Base-by-base conservation (phyloP, 768 basidiomycete genomes). In the Lactarius hengduanensis region DNA sequence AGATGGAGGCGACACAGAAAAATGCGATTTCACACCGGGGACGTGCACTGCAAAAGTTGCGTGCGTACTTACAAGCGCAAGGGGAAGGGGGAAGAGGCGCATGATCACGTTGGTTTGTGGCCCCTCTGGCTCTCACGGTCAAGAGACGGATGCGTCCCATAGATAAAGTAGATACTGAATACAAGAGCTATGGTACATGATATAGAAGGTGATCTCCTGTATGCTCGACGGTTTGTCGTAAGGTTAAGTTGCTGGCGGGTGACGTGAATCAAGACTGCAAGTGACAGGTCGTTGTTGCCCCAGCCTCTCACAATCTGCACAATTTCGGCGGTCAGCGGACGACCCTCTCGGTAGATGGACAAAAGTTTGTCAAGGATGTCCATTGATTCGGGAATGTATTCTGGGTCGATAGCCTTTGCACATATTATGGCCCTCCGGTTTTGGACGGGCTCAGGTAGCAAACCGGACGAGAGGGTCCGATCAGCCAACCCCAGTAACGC, bases 21-120 rank as follows among this genome's bases (percentile, higher is more conserved):
- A 90, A 88, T 71, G 74, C 71, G 55, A 82, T 90, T 57, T 88
- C 86, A 6, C 89, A 91, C 74, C 77, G 89, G 62, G 87, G 83
- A 68, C 80, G 83, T 34, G 89, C 89, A 0, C 74, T 90, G 59
- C 84, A 82, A 62, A 86, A 85, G 71, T 76, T 90, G 43, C 79
- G 81, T 59, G 72, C 72, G 4, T 81, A 80, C 71, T 73, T 87
- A 38, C 71, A 70, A 59, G 66, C 8, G 68, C 71, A 26, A 43
- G 68, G 43, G 20, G 66, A 32, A 32, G 32, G 32, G 32, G 32
- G 32, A 32, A 32, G 72, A 43, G 47, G 50, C 58, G 58, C 13
- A 47, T 57, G 53, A 66, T 15, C 18, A 18, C 50, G 5, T 53
- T 15, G 50, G 13, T 53, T 28, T 26, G 26, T 53, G 38, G 4